A percentile compares a stretch with the other conserved stretches of the same genome.
Conservation (phyloP, 2,329 filamentous ascomycete genomes). For the Pseudogymnoascus sp. region DNA sequence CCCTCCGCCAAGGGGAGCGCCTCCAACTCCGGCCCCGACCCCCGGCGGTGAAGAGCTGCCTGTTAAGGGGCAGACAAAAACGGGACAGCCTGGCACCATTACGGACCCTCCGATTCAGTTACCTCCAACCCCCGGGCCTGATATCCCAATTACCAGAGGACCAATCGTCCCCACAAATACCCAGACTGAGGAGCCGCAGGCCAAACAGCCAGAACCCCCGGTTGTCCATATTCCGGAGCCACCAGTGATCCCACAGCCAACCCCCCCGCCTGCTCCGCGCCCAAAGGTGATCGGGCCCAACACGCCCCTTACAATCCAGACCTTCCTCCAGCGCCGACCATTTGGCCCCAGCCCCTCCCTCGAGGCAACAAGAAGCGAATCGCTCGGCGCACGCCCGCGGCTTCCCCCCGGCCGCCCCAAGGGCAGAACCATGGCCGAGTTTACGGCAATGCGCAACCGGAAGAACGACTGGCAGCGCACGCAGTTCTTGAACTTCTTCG, state of each 20-base stretch:
- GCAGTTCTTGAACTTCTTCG: background rate
- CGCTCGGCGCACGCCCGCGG: background rate
- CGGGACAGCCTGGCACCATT: no score
- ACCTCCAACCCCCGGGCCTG: background rate
- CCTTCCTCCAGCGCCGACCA: background rate
- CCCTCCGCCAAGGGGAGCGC: background rate
- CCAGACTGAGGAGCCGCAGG: background rate
- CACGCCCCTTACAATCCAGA: background rate
- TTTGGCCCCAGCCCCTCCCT: background rate
- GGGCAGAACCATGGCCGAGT: background rate
- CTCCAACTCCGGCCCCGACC: background rate
- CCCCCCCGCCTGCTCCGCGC: background rate
- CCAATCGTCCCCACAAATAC: background rate
- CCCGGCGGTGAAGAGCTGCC: background rate
- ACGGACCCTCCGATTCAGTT: background rate
- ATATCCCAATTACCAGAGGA: background rate
- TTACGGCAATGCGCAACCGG: background rate
- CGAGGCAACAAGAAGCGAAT: background rate
- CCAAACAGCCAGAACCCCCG: background rate
- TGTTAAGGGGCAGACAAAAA: background rate
- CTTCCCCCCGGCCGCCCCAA: background rate
- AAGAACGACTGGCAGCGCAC: background rate
- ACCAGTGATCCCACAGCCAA: background rate
- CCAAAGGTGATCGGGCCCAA: background rate
- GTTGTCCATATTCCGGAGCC: background rate